Conservation (phyloP, 2,329 filamentous ascomycete species). For the Aspergillus uvarum region DNA sequence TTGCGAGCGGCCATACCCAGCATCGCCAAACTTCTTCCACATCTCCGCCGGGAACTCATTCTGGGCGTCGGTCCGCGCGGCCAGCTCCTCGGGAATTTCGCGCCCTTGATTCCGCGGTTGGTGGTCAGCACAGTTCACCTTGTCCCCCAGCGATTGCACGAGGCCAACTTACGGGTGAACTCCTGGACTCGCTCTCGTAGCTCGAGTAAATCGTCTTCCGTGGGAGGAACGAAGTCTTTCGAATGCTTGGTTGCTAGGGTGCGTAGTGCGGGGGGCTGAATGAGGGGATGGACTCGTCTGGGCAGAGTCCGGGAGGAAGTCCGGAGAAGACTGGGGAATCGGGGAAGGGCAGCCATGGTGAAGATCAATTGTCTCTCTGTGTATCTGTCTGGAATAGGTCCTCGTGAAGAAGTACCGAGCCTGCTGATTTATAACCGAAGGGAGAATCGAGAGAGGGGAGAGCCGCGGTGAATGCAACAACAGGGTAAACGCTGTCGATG, state of each 20-base stretch:
- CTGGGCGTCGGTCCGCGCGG: conserved; percentile 74
- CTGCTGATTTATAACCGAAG: neutral
- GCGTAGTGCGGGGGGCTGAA: conserved; percentile 33
- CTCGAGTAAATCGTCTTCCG: conserved; percentile 72
- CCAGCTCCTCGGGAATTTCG: conserved; percentile 82
- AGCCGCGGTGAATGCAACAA: neutral
- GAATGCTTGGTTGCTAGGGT: conserved; percentile 68
- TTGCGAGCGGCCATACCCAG: conserved; percentile 51
- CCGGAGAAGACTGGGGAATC: conserved; percentile 36
- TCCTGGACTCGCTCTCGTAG: conserved; percentile 82
- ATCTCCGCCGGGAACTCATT: conserved; percentile 89
- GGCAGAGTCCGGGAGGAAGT: conserved; percentile 32
- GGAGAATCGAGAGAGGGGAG: neutral
- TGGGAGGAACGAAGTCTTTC: conserved; percentile 63
- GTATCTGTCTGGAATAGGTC: neutral
- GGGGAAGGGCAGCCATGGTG: conserved; percentile 33
- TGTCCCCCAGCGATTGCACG: too few species aligned
- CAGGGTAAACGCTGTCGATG: neutral
- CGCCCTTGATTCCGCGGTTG: conserved; percentile 52
- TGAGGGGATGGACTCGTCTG: conserved; percentile 27
- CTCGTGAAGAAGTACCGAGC: neutral
- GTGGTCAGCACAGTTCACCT: neutral
- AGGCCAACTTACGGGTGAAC: conserved; percentile 61
- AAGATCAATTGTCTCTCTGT: neutral
- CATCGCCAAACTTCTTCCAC: conserved; percentile 91